Base-by-base conservation (phyloP, 2,329 filamentous ascomycete species). In the Arthrobotrys pseudoclavata region DNA sequence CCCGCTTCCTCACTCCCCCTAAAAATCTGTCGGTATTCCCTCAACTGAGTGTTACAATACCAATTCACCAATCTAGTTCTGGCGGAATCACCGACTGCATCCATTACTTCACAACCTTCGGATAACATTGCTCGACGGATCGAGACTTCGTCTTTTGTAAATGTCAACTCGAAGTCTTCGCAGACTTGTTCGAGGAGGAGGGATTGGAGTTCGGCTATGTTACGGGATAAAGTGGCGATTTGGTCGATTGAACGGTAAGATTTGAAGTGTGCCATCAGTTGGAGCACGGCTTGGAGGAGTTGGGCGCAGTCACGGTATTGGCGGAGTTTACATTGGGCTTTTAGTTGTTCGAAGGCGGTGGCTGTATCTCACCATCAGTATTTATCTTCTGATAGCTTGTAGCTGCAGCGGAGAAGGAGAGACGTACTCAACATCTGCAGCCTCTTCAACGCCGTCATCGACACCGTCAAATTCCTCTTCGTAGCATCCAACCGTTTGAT, bases 261-360 rank as follows among this genome's bases (percentile, higher is more conserved):
- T 85, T 97, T 97, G 88, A 99, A 99, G 85, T 99, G 94, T 80
- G 92, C 92, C 92, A 98, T 97, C 53, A 99, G 90, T 87, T 99
- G 96, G 74, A 99, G 89, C 34, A 99, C 96, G 9, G 96, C 96
- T 85, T 97, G 93, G 71, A 99, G 86, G 76, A 99, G 87, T 81
- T 96, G 94, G 15, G 95, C 94, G 83, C 96, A 98, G 83, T 99
- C 96, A 79, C 93, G 88, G 84, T 99, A 99, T 84, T 99, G 96
- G 70, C 95, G 88, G 40, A 92, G 91, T 84, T 92, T 92, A 80
- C 92, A 91, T 80, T 97, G 86, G 1, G 90, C 92, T 74, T 92
- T 89, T 72, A 99, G 87, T 85, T 99, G 96, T 83, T 98, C 96
- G 84, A 98, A 99, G n/a, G 96, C 96, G 2, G 96, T 98, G 4